Conservation (phyloP, 208 protist genomes). For the Wallacemonas sp. region DNA sequence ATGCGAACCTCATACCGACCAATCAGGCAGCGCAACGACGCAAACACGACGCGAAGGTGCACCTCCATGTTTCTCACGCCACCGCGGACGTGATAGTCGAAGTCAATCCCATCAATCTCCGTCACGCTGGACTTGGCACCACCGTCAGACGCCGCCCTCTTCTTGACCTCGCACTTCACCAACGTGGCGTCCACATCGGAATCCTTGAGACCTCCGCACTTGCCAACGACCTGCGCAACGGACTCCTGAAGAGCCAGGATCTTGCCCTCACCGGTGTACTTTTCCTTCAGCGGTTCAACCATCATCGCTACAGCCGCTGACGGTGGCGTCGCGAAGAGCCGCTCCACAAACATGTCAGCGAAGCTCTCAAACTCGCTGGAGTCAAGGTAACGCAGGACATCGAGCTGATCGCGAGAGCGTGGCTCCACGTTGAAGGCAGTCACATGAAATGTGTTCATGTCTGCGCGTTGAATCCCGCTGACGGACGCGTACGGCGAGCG, state of each 20-base stretch:
- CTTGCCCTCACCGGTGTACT: constrained; percentile 29
- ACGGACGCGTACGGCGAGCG: constrained; percentile 19
- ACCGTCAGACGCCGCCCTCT: not conserved
- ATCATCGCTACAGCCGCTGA: constrained; percentile 64
- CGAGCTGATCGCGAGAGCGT: constrained; percentile 35
- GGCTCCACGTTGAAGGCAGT: constrained; percentile 73
- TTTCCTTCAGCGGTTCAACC: constrained; percentile 47
- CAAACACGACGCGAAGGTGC: constrained; percentile 60
- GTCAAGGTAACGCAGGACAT: constrained; percentile 64
- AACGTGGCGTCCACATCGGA: constrained; percentile 28
- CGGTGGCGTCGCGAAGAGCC: constrained; percentile 55
- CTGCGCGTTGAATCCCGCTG: constrained; percentile 28
- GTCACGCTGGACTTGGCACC: constrained; percentile 16
- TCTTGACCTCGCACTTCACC: constrained; percentile 25
- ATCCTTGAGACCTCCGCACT: constrained; percentile 32
- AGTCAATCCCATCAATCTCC: constrained; percentile 47
- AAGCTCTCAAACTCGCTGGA: constrained; percentile 76
- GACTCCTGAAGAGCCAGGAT: constrained; percentile 43
- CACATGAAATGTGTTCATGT: constrained; percentile 59
- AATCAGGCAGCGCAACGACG: constrained; percentile 55
- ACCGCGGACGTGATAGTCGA: constrained; percentile 61
- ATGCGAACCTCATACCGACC: constrained; percentile 56
- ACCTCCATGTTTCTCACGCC: constrained; percentile 53
- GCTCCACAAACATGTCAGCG: constrained; percentile 65
- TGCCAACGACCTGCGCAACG: constrained; percentile 45